Base-by-base conservation (phyloP, 768 basidiomycete genomes). In the Tricholoma saponaceum region DNA sequence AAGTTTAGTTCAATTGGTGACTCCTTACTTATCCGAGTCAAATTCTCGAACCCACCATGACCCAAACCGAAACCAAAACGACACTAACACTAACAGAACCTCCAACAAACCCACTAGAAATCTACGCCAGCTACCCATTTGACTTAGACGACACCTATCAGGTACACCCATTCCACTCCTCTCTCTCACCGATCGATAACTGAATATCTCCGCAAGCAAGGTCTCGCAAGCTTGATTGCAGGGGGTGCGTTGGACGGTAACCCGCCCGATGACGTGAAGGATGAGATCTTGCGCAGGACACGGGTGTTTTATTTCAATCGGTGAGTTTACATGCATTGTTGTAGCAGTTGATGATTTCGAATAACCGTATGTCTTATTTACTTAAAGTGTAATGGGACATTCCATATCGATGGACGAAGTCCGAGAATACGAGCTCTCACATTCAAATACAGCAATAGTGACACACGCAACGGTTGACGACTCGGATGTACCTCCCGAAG, bases 221-320 rank as follows among this genome's bases (percentile, higher is more conserved):
- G 89, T 63, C 72, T 90, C 41, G 76, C 78, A 58, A 81, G 78
- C 55, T 80, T 90, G 28, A 60, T 85, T 5, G 67, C 78, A 5
- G 77, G 74, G 13, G 74, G 74, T 12, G 67, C 76, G 3, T 59
- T 79, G 32, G 65, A 72, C 8, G 62, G 65, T n/a, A 65, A 65
- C 59, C 64, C 66, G 28, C 57, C 77, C 0, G 67, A 74, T 7
- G 75, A 74, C 18, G 73, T 79, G 32, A 70, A 64, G 55, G 78
- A 80, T 13, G 79, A 83, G 23, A 70, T 82, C 28, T 57, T 85
- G 32, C 76, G 81, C 9, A 78, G 77, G 37, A 82, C 83, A 1
- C 76, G 81, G 16, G 76, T 90, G 0, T 91, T 87, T 66, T 91
- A 89, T 71, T 91, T 89, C 70, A 90, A 89, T 70, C 74, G 73